Evolutionary conservation across 2,329 filamentous ascomycete species (phyloP).

Genomic region (Neocatenulostroma microsporum): DNA sequence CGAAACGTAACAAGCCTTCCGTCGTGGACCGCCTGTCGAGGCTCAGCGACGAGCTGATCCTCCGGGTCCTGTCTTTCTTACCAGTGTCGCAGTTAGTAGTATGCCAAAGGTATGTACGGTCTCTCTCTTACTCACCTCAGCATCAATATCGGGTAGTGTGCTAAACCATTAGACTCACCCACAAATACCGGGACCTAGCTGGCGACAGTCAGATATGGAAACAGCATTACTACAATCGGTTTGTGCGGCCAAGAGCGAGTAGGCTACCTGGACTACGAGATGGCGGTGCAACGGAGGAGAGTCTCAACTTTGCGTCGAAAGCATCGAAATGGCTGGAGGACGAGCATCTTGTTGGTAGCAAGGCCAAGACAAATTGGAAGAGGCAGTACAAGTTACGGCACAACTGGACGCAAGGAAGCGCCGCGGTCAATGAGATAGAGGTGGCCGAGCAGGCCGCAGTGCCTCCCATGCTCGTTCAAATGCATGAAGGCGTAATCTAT

Average conservation of each 20-base stretch:
- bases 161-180: constrained; percentile 58
- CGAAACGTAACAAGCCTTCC: constrained; percentile 40
- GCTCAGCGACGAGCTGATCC: constrained; percentile 78
- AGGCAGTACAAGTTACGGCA: constrained; percentile 77
- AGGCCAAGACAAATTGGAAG: constrained; percentile 66
- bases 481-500: constrained; percentile 68
- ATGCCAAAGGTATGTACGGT: constrained; percentile 47
- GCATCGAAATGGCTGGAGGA: constrained; percentile 57
- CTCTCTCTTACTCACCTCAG: constrained; percentile 9
- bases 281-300: constrained; percentile 29
- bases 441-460: constrained; percentile 47
- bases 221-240: constrained; percentile 74
- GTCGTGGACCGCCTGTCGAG: constrained; percentile 56
- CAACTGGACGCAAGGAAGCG: constrained; percentile 82
- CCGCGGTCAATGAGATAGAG: constrained; percentile 69
- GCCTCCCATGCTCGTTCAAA: constrained; percentile 63
- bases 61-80: constrained; percentile 76
- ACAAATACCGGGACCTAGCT: constrained; percentile 63
- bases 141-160: no score
- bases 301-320: constrained; percentile 46
- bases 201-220: constrained; percentile 88
- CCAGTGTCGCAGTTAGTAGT: constrained; percentile 59
- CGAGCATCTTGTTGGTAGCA: constrained; percentile 46
- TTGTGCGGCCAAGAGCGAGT: constrained; percentile 72
- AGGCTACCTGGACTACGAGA: constrained; percentile 61